These are phyloP conservation scores for Camellia japonica DNA, from an alignment of 148 eudicot species.

Conservation along the genomic window DNA sequence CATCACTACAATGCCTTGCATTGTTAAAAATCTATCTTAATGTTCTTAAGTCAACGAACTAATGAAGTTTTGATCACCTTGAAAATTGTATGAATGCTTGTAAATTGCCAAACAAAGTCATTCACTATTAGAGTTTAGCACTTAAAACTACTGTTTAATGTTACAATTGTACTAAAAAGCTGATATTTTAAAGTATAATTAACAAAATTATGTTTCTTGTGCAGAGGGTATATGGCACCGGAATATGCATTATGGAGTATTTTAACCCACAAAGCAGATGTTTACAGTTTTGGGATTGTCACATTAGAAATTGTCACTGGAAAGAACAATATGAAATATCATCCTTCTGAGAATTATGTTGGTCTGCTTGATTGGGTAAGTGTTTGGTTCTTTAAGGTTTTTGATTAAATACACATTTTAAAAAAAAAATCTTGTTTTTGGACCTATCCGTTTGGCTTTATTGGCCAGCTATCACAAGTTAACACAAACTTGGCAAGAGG, in stretches of 20 bases:
- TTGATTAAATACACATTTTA: not conserved
- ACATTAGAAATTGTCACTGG: conserved; percentile 69
- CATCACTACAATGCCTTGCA: too few relatives aligned
- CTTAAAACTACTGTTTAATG: not conserved
- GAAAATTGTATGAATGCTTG: not conserved
- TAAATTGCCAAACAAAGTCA: not conserved
- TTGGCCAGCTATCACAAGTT: not conserved
- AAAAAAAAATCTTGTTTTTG: not conserved
- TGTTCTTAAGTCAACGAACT: too few relatives aligned
- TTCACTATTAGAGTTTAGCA: not conserved
- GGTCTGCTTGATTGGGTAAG: conserved; percentile 77
- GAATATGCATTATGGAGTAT: conserved; percentile 80
- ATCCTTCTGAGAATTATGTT: conserved; percentile 42
- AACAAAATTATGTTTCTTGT: not conserved
- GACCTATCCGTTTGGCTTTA: not conserved
- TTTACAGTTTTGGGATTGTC: conserved; percentile 72
- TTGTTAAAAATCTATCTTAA: too few relatives aligned
- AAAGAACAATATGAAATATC: conserved; percentile 52
- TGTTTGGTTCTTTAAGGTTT: not conserved
- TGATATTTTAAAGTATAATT: not conserved
- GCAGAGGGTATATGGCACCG: conserved; percentile 81
- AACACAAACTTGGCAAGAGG: too few relatives aligned
- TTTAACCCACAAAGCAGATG: conserved; percentile 71
- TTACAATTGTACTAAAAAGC: not conserved
- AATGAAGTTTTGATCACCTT: not conserved